These are phyloP conservation scores for Clathrospora elynae DNA, from an alignment of 2,329 filamentous ascomycete genomes.

Conservation along the genomic window DNA sequence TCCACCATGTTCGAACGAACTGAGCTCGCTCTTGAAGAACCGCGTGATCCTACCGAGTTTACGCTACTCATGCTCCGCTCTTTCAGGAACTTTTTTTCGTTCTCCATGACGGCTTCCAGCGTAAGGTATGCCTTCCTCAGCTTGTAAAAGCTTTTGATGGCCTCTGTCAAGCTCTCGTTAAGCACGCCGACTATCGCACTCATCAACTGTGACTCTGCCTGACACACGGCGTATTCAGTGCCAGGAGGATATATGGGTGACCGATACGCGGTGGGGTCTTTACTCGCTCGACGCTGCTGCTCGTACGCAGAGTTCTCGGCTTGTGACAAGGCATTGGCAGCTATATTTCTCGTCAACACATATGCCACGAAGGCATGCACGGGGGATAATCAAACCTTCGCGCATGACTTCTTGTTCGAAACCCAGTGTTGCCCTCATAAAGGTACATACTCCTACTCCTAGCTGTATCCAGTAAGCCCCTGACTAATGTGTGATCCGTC, in stretches of 20 bases:
- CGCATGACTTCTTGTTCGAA: slow-evolving; percentile 92
- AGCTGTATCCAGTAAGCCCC: slow-evolving; percentile 57
- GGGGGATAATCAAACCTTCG: slow-evolving; percentile 58
- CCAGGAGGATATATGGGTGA: slow-evolving; percentile 78
- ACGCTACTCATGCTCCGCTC: slow-evolving; percentile 44
- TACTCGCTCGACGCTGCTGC: slow-evolving; percentile 76
- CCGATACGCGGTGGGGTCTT: slow-evolving; percentile 61
- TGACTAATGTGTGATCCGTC: background rate
- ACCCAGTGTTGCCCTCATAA: slow-evolving; percentile 83
- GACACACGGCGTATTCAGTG: slow-evolving; percentile 82
- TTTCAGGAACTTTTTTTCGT: slow-evolving; percentile 67
- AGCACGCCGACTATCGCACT: slow-evolving; percentile 84
- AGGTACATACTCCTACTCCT: slow-evolving; percentile 78
- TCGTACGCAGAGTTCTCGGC: slow-evolving; percentile 78
- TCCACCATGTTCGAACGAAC: slow-evolving; percentile 21
- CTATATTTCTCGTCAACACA: slow-evolving; percentile 48
- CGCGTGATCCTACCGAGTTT: slow-evolving; percentile 25
- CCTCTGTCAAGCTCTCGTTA: slow-evolving; percentile 91
- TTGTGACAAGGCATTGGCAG: slow-evolving; percentile 70
- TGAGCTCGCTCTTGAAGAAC: slow-evolving; percentile 32
- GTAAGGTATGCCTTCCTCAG: slow-evolving; percentile 85
- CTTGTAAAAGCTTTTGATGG: slow-evolving; percentile 89
- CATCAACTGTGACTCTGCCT: slow-evolving; percentile 88
- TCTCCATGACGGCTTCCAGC: slow-evolving; percentile 76
- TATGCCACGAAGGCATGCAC: background rate